phyloP scores from a whole-genome alignment of 495 filamentous ascomycete species.

The Aspergillus nanangensis region DNA sequence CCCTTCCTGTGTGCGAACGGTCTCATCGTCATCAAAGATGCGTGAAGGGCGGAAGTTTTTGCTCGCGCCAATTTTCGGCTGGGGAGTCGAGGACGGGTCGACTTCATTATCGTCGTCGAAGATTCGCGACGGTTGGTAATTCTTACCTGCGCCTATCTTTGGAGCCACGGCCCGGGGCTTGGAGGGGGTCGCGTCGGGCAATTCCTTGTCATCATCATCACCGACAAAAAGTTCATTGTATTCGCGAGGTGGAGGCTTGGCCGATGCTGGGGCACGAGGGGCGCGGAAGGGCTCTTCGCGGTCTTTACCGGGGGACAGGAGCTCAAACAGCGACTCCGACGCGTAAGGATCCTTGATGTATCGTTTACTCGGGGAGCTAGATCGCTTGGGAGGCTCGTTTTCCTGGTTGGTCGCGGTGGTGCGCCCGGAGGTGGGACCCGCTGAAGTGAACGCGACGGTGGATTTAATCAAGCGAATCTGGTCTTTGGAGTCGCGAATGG shows the following conservation, averaged over 20 bases:
- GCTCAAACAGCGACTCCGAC: constrained; percentile 52
- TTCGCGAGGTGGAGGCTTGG: constrained; percentile 59
- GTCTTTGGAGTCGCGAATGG: constrained; percentile 83
- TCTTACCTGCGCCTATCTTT: constrained; percentile 65
- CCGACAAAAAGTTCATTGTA: constrained; percentile 60
- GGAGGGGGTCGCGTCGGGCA: constrained; percentile 42
- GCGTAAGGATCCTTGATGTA: constrained; percentile 67
- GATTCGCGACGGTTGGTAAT: constrained; percentile 64
- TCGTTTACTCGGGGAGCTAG: constrained; percentile 41
- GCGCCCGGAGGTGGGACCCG: constrained; percentile 11
- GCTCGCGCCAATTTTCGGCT: constrained; percentile 60
- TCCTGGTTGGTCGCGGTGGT: constrained; percentile 10
- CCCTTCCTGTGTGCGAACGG: constrained; percentile 23
- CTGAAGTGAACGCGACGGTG: constrained; percentile 22
- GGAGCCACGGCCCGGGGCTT: constrained; percentile 48
- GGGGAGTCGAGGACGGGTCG: constrained; percentile 34
- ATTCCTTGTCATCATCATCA: constrained; percentile 34
- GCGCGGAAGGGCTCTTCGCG: constrained; percentile 30
- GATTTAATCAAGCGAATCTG: constrained; percentile 69
- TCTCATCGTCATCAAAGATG: constrained; percentile 59
- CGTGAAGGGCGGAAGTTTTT: constrained; percentile 64
- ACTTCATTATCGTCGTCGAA: constrained; percentile 55
- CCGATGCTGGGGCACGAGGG: constrained; percentile 43
- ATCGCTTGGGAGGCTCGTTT: constrained; percentile 18
- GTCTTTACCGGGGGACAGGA: constrained; percentile 32